Conservation (phyloP, 2,329 filamentous ascomycete species). For the Fusarium pininemorale region DNA sequence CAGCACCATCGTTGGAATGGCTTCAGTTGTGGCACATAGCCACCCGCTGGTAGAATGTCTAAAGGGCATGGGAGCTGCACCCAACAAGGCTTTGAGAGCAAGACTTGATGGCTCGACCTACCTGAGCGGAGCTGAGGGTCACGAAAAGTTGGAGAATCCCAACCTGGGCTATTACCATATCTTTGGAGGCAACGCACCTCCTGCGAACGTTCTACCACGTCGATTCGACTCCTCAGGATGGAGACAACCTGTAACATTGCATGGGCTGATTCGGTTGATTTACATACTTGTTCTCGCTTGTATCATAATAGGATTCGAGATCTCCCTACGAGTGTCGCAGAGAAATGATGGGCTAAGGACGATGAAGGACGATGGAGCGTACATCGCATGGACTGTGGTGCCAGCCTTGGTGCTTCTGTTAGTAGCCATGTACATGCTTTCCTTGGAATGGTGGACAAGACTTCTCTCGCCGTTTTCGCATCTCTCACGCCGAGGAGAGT, state of each 20-base stretch:
- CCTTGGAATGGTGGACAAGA: conserved; percentile 46
- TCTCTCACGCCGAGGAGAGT: conserved; percentile 41
- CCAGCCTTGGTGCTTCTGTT: conserved; percentile 44
- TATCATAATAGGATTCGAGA: conserved; percentile 48
- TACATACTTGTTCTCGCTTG: conserved; percentile 41
- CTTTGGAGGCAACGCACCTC: conserved; percentile 38
- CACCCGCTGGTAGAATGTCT: conserved; percentile 48
- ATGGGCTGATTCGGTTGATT: conserved; percentile 41
- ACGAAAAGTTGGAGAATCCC: conserved; percentile 43
- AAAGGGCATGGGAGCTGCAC: conserved; percentile 47
- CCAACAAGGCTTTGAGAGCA: conserved; percentile 38
- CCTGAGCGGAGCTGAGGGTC: conserved; percentile 48
- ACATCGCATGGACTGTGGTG: conserved; percentile 49
- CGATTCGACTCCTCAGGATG: conserved; percentile 41
- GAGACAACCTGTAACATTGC: conserved; percentile 45
- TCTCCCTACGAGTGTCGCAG: conserved; percentile 46
- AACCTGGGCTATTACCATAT: conserved; percentile 41
- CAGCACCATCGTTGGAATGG: conserved; percentile 47
- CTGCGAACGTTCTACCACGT: conserved; percentile 7
- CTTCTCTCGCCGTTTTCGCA: conserved; percentile 47
- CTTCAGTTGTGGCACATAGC: conserved; percentile 50
- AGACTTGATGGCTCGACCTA: conserved; percentile 43
- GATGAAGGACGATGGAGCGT: conserved; percentile 41
- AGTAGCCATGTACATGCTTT: conserved; percentile 45
- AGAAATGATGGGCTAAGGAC: conserved; percentile 44